Conservation (phyloP, 2,329 filamentous ascomycete genomes). For the Cercospora sp. region DNA sequence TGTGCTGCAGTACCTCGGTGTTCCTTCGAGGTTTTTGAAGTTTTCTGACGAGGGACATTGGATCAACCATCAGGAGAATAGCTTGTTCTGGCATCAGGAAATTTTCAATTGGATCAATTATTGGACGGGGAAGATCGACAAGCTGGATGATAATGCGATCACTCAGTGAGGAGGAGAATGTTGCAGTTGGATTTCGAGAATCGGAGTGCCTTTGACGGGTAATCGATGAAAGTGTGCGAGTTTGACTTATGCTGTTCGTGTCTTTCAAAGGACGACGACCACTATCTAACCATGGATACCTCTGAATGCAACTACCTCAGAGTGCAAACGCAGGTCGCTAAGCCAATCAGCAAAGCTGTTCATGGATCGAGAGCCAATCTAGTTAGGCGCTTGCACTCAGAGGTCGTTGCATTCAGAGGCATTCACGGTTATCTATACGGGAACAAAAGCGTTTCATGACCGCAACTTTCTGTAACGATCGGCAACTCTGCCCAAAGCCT, state of each 20-base stretch:
- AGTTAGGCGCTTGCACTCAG: too few species aligned
- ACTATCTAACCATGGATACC: too few species aligned
- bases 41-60: conserved; percentile 31
- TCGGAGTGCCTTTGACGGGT: not conserved
- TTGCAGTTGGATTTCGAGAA: not conserved
- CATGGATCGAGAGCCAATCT: too few species aligned
- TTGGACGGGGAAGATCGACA: conserved; percentile 28
- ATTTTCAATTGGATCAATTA: conserved; percentile 33
- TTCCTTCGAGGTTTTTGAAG: conserved; percentile 29
- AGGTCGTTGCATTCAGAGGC: too few species aligned
- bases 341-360: too few species aligned
- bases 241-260: not conserved
- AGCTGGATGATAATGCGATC: conserved; percentile 26
- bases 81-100: conserved; percentile 30
- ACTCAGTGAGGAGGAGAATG: conserved; percentile 3
- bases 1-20: conserved; percentile 27
- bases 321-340: too few species aligned
- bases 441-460: too few species aligned
- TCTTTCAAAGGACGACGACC: too few species aligned
- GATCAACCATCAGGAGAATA: conserved; percentile 28
- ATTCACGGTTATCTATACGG: too few species aligned
- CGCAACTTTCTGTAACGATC: too few species aligned
- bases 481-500: too few species aligned
- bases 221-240: not conserved
- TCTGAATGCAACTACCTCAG: too few species aligned